These are phyloP conservation scores for Magnusiomyces suaveolens DNA, from an alignment of 1,139 yeast species.

Conservation along the genomic window DNA sequence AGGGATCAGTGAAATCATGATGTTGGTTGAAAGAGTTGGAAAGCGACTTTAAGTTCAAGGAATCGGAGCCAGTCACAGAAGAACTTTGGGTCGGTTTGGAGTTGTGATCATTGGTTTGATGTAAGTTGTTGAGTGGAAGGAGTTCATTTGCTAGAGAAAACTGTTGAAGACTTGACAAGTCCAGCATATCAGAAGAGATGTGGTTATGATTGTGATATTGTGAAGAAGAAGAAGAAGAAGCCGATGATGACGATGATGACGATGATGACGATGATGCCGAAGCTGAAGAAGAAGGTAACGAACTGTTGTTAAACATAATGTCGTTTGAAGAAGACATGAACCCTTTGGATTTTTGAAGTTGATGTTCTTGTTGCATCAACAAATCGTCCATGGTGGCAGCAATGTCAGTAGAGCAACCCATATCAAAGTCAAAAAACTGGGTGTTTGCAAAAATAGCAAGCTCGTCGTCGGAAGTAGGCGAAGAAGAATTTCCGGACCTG, in stretches of 20 bases:
- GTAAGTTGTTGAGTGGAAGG: background rate
- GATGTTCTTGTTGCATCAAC: constrained; percentile 34
- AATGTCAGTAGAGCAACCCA: constrained; percentile 36
- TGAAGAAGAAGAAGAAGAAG: background rate
- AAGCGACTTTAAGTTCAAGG: background rate
- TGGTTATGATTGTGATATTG: background rate
- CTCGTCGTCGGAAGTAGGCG: constrained; percentile 28
- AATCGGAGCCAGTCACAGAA: background rate
- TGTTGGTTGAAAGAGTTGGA: background rate
- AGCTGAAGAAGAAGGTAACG: constrained; percentile 1
- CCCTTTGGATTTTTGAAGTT: constrained; percentile 31
- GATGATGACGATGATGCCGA: background rate
- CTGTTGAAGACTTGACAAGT: constrained; percentile 10
- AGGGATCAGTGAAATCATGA: constrained; percentile 3
- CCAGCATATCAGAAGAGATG: constrained; percentile 5
- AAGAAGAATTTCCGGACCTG: background rate
- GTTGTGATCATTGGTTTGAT: background rate
- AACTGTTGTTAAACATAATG: constrained; percentile 1
- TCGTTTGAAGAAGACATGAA: constrained; percentile 16
- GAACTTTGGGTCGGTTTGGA: background rate
- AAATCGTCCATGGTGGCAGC: constrained; percentile 35
- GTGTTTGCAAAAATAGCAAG: constrained; percentile 36
- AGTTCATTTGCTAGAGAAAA: constrained; percentile 12
- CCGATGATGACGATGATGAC: constrained; percentile 2
- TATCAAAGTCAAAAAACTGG: constrained; percentile 37